These are phyloP conservation scores for Myxozyma geophila DNA, from an alignment of 805 yeast species.

Conservation along the genomic window DNA sequence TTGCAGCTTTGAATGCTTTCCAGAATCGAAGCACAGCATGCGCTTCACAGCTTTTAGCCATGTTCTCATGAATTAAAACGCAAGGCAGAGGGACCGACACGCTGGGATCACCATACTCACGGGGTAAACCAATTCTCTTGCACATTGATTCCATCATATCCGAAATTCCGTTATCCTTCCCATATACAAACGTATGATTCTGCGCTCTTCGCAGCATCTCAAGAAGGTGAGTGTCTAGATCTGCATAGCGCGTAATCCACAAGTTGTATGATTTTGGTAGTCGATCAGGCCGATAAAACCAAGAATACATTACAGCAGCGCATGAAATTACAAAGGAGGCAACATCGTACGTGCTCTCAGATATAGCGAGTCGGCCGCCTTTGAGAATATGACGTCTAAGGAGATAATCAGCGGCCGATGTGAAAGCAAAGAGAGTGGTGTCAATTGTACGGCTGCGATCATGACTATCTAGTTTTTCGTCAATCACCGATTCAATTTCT, in stretches of 20 bases:
- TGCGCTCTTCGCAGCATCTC: constrained; percentile 46
- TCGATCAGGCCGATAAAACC: constrained; percentile 47
- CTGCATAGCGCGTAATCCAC: constrained; percentile 58
- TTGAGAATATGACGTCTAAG: constrained; percentile 8
- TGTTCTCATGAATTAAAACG: constrained; percentile 50
- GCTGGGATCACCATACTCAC: constrained; percentile 44
- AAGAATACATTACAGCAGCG: constrained; percentile 42
- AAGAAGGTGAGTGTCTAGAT: constrained; percentile 52
- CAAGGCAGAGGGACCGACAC: constrained; percentile 45
- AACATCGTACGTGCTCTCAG: constrained; percentile 16
- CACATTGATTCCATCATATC: constrained; percentile 46
- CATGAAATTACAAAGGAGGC: constrained; percentile 30
- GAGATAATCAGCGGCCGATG: constrained; percentile 25
- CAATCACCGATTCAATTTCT: constrained; percentile 4
- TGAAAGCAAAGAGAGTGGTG: constrained; percentile 20
- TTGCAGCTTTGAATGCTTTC: constrained; percentile 51
- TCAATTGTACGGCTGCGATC: constrained; percentile 24
- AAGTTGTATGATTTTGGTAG: constrained; percentile 52
- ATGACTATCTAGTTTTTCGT: constrained; percentile 6
- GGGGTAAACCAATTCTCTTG: constrained; percentile 46
- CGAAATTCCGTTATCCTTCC: constrained; percentile 43
- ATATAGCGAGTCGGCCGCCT: background rate
- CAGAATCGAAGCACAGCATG: constrained; percentile 54
- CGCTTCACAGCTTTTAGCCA: constrained; percentile 50
- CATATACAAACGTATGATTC: constrained; percentile 47